Evolutionary conservation across 2,329 filamentous ascomycete genomes (phyloP), one percentile per base, ranked within the genome.

Genomic region (Aureobasidium musti): DNA sequence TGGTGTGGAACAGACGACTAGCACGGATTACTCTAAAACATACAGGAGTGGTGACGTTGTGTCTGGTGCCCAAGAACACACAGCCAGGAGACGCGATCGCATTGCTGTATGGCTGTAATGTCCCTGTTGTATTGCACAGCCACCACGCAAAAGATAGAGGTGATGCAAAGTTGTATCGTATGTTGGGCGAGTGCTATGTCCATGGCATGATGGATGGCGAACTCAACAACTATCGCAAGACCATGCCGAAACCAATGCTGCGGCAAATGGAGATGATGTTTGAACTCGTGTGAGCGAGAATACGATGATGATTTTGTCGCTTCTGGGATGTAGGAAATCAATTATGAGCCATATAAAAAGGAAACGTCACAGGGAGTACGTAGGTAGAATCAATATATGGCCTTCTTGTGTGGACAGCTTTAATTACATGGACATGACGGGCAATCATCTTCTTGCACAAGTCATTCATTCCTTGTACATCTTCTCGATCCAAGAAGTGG

Each of bases 141-240:
- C 54, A 59, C 4, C 35, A 28, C 1, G 13, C 2, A n/a, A 2
- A 59, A 17, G 37, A 59, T 2, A 41, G 54, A 13, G 54, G 35
- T 28, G 54, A 59, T 17, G 35, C 37, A 35, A 56, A 17, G 21
- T 43, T 59, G 54, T 59, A 43, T 30, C 21, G 37, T 28, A 43
- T 59, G 54, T 23, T 33, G 35, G 74, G 74, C 11, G 73, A 77
- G 56, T 74, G 72, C 1, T 76, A 75, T 65, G 71, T 76, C 13
- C 73, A 76, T 52, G 75, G 74, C 5, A 69, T 75, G 19, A 76
- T 76, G 74, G 67, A 71, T 49, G 75, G 74, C 1, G 73, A 76
- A 67, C 21, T 59, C 19, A 59, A 59, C 37, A 59, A 30, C 21
- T 13, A 59, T 59, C 35, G 54, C 5, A 59, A 59, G 37, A 59